Conservation (phyloP, 2,329 filamentous ascomycete genomes). For the Xylaria digitata region DNA sequence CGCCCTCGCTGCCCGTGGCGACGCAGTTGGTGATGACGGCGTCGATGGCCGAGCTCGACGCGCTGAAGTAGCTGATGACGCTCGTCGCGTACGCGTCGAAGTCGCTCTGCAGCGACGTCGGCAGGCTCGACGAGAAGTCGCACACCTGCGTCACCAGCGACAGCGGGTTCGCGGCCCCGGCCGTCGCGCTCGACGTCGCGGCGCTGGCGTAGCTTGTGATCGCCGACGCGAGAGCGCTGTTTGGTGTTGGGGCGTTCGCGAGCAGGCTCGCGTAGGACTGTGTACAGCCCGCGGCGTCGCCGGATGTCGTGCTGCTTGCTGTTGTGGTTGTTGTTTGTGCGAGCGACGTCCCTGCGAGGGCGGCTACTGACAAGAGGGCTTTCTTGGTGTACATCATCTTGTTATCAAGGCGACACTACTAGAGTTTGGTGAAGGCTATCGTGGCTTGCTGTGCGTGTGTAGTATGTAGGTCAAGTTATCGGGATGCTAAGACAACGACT, state of each 20-base stretch:
- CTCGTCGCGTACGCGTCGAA: slow-evolving; percentile 36
- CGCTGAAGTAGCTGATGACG: slow-evolving; percentile 32
- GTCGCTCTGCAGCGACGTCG: slow-evolving; percentile 35
- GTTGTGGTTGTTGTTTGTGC: slow-evolving; percentile 13
- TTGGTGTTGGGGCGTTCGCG: slow-evolving; percentile 26
- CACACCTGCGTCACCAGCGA: slow-evolving; percentile 35
- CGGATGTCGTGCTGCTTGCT: neutral
- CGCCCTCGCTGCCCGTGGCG: slow-evolving; percentile 23
- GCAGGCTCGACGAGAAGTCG: slow-evolving; percentile 33
- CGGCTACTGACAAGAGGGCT: slow-evolving; percentile 19
- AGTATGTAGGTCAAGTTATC: neutral
- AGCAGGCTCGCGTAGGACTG: slow-evolving; percentile 19
- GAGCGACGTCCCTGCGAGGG: slow-evolving; percentile 21
- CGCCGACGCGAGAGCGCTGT: slow-evolving; percentile 27
- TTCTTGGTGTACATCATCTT: slow-evolving; percentile 34
- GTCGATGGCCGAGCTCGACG: slow-evolving; percentile 35
- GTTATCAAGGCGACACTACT: neutral
- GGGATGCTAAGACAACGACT: neutral
- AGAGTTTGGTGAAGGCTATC: neutral
- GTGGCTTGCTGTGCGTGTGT: neutral
- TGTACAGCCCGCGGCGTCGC: slow-evolving; percentile 15
- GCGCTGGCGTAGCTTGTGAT: slow-evolving; percentile 34
- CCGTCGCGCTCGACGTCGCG: neutral
- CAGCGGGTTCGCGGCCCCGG: slow-evolving; percentile 18
- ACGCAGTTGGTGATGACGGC: slow-evolving; percentile 35